These are phyloP conservation scores for Aspergillus ochraceoroseus DNA, from an alignment of 2,329 filamentous ascomycete species.

Conservation along the genomic window DNA sequence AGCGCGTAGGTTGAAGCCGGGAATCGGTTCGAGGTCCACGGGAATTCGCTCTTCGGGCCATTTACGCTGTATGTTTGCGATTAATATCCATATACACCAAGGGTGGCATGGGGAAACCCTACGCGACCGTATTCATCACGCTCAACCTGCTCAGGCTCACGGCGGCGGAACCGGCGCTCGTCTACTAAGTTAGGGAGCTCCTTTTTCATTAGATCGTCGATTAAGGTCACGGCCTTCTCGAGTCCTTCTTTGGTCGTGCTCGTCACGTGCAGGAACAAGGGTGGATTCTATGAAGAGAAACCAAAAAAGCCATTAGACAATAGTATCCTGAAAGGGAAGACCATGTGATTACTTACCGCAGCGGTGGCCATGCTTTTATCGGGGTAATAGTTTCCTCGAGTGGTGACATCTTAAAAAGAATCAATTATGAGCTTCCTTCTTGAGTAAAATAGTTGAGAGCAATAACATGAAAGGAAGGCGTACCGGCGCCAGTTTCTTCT, in stretches of 20 bases:
- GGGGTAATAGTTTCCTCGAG: constrained; percentile 90
- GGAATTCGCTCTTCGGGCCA: constrained; percentile 97
- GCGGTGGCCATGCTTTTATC: constrained; percentile 97
- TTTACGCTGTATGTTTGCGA: constrained; percentile 70
- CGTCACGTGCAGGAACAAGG: constrained; percentile 90
- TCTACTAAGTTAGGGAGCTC: constrained; percentile 94
- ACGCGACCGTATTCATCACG: constrained; percentile 87
- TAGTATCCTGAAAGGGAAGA: neutral
- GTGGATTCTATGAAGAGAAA: constrained; percentile 63
- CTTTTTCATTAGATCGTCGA: constrained; percentile 93
- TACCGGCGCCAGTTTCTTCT: constrained; percentile 99
- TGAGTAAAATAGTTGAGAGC: constrained; percentile 46
- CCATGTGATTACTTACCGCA: constrained; percentile 61
- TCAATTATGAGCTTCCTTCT: constrained; percentile 56
- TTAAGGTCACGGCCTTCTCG: constrained; percentile 78
- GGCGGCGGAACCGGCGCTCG: constrained; percentile 81
- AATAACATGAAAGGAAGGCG: constrained; percentile 52
- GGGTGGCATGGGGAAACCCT: too few species aligned
- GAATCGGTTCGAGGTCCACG: constrained; percentile 82
- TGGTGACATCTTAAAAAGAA: constrained; percentile 88
- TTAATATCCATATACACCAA: too few species aligned
- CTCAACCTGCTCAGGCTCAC: constrained; percentile 74
- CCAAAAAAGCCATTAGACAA: constrained; percentile 4
- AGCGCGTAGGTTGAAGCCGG: constrained; percentile 90
- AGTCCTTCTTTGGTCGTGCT: constrained; percentile 89